Base-by-base conservation (phyloP, 257 asterid genomes). In the Solanum rostratum region DNA sequence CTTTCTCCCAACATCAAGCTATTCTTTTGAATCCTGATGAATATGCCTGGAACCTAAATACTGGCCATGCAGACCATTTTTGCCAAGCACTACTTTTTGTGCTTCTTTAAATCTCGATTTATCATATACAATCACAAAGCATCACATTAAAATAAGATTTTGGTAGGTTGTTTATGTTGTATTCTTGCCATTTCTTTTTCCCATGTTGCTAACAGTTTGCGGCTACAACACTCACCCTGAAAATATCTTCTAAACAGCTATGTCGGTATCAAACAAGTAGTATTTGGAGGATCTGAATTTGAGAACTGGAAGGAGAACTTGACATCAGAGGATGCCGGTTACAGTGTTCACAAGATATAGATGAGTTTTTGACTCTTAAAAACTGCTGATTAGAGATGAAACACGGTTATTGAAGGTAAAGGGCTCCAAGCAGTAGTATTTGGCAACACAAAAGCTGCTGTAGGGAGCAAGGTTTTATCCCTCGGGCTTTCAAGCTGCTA, bases 181-280 rank as follows among this genome's bases (percentile, higher is more conserved):
- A 54, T 57, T 60, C 57, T 82, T 82, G 85, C 79, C 41, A 24
- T 63, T 62, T 65, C 53, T 62, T 16, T 82, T 82, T 29, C 22
- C 18, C 63, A 7, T 45, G 65, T 45, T 65, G 10, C 60, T 52
- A 37, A 24, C 45, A 24, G 60, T 70, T 65, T 82, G 39, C 1
- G 19, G 55, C 54, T 45, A 63, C 39, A 59, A 46, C 8, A 82
- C 84, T 59, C 76, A 29, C 85, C 50, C 63, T 41, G n/a, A 27
- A 27, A 33, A 59, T 66, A 49, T 52, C 86, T 66, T 85, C n/a
- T 73, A 33, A 76, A 5, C 93, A 96, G 98, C 88, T 93, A 88
- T 86, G 84, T 93, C 6, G 99, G 99, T 50, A 93, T 96, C 82
- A 96, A 96, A 92, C 98, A 93, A 89, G 92, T 96, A 89, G 90